Evolutionary conservation across 495 filamentous ascomycete genomes (phyloP).

Genomic region (Penicillium odoratum): DNA sequence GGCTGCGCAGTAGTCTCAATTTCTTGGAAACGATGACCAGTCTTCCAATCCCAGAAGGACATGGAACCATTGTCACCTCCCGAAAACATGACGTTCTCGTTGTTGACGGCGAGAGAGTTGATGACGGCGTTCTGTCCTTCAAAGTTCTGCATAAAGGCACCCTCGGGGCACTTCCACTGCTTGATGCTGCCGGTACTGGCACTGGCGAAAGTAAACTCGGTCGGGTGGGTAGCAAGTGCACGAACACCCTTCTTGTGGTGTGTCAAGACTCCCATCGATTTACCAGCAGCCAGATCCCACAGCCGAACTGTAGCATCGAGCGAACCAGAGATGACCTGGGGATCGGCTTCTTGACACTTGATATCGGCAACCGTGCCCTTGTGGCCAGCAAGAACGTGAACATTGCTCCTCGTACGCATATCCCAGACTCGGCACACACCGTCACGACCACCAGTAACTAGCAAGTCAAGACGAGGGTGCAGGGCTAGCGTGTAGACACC

Average conservation of each 20-base stretch:
- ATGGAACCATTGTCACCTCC: constrained; percentile 96
- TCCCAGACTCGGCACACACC: constrained; percentile 97
- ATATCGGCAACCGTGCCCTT: constrained; percentile 84
- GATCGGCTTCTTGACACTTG: constrained; percentile 93
- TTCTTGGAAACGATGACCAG: constrained; percentile 84
- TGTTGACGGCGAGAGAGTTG: constrained; percentile 91
- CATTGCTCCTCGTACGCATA: constrained; percentile 93
- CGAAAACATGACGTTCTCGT: constrained; percentile 92
- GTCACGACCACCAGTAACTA: constrained; percentile 93
- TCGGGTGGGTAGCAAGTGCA: constrained; percentile 80
- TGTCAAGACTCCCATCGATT: constrained; percentile 92
- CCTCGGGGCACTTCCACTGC: constrained; percentile 99
- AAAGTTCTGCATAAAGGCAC: constrained; percentile 99
- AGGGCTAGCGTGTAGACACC: constrained; percentile 91
- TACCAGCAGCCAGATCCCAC: constrained; percentile 96
- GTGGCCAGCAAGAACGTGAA: constrained; percentile 91
- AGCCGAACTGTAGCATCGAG: constrained; percentile 90
- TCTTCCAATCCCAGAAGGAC: constrained; percentile 99
- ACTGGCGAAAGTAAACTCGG: constrained; percentile 94
- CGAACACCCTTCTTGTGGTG: constrained; percentile 99
- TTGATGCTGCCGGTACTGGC: constrained; percentile 93
- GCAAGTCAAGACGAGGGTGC: constrained; percentile 90
- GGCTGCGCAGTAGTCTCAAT: constrained; percentile 91
- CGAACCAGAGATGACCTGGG: constrained; percentile 89
- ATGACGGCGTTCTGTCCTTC: constrained; percentile 95